phyloP scores from a whole-genome alignment of 495 filamentous ascomycete genomes.

The Diplogelasinospora grovesii region DNA sequence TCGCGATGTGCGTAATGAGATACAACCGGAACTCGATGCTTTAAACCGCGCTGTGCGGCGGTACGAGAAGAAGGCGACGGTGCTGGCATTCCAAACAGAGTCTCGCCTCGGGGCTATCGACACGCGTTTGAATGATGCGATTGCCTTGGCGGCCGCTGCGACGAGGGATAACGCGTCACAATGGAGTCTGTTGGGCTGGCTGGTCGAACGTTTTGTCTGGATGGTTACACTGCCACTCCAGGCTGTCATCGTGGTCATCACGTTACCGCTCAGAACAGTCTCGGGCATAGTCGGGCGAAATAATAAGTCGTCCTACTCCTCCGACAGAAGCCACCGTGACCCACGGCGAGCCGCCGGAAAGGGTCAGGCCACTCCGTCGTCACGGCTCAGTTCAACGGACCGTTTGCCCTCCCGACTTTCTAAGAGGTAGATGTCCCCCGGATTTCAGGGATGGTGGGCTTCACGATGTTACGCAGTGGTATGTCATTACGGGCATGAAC shows the following conservation, averaged over 20 bases:
- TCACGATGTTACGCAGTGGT: no score
- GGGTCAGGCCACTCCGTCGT: neutral
- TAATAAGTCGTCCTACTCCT: neutral
- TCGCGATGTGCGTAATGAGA: conserved; percentile 52
- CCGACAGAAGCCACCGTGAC: no score
- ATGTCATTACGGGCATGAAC: no score
- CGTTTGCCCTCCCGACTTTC: neutral
- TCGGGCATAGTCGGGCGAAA: conserved; percentile 9
- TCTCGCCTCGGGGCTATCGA: conserved; percentile 65
- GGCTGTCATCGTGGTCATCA: conserved; percentile 14
- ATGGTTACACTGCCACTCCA: conserved; percentile 28
- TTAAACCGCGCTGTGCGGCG: conserved; percentile 82
- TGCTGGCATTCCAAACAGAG: conserved; percentile 68
- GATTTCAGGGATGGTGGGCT: no score
- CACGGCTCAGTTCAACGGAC: neutral
- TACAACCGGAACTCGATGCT: conserved; percentile 82
- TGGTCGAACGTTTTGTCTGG: conserved; percentile 14
- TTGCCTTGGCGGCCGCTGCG: conserved; percentile 70
- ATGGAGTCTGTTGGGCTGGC: conserved; percentile 13
- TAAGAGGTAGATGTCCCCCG: neutral
- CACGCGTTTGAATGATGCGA: conserved; percentile 62
- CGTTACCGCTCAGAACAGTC: conserved; percentile 17
- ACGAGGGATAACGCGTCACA: conserved; percentile 40
- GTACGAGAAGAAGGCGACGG: conserved; percentile 83
- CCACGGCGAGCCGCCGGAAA: neutral